Conservation (phyloP, 768 basidiomycete genomes). For the Clitopilus hobsonii region DNA sequence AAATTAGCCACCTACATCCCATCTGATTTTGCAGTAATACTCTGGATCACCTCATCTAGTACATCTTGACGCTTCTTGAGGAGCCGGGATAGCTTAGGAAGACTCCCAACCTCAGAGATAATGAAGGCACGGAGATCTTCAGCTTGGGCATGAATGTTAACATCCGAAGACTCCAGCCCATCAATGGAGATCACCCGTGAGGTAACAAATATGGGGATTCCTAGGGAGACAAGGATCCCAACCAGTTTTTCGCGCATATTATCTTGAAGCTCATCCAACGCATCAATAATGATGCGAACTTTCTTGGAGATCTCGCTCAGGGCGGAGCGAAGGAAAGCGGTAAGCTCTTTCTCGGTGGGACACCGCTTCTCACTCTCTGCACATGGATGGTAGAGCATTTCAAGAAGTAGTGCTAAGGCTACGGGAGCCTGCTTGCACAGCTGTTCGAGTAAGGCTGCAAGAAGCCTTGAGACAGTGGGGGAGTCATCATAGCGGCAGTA, state of each 20-base stretch:
- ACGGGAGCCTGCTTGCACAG: not conserved
- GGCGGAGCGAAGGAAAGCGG: not conserved
- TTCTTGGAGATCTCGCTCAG: not conserved
- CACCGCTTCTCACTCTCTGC: not conserved
- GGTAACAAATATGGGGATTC: too few relatives aligned
- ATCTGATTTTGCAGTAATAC: not conserved
- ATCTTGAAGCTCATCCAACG: not conserved
- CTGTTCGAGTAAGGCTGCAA: not conserved
- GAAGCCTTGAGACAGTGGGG: not conserved
- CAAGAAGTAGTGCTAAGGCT: not conserved
- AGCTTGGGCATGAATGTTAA: not conserved
- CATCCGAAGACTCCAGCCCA: not conserved
- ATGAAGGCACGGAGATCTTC: not conserved
- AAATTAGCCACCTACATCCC: not conserved
- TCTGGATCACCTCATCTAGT: not conserved
- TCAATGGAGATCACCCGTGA: not conserved
- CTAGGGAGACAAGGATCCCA: not conserved
- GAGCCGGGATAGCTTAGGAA: not conserved
- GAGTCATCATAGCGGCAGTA: not conserved
- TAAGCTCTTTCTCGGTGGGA: not conserved
- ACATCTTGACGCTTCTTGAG: not conserved
- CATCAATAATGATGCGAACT: not conserved
- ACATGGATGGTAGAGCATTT: not conserved
- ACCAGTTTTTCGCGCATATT: not conserved
- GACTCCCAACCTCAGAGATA: not conserved